phyloP scores from a whole-genome alignment of 768 basidiomycete species.

The Calocera viscosa region DNA sequence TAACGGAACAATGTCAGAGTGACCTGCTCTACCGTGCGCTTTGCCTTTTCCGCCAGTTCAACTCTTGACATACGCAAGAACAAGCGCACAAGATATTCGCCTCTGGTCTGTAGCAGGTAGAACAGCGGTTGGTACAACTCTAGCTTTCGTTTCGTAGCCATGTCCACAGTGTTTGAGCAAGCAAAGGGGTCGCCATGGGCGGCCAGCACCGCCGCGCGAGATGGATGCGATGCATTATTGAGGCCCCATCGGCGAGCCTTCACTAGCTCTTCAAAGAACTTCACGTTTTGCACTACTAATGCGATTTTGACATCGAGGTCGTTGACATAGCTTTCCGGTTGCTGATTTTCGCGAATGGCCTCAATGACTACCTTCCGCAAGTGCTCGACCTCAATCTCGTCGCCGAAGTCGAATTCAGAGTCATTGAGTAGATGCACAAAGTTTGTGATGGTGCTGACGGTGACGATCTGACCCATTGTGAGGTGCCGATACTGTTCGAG shows the following conservation, averaged over 20 bases:
- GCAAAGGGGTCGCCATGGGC: slow-evolving; percentile 90
- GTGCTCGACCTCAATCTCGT: slow-evolving; percentile 87
- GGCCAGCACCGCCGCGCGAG: slow-evolving; percentile 67
- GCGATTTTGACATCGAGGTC: slow-evolving; percentile 95
- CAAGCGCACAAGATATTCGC: slow-evolving; percentile 70
- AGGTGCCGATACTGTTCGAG: slow-evolving; percentile 90
- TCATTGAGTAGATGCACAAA: slow-evolving; percentile 97
- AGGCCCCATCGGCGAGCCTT: slow-evolving; percentile 56
- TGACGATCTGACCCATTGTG: slow-evolving; percentile 84
- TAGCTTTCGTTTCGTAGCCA: slow-evolving; percentile 70
- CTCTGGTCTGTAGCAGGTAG: slow-evolving; percentile 78
- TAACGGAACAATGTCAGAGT: slow-evolving; percentile 85
- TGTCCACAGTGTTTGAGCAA: slow-evolving; percentile 71
- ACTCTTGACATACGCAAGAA: slow-evolving; percentile 52
- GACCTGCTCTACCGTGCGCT: slow-evolving; percentile 68
- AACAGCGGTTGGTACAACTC: slow-evolving; percentile 96
- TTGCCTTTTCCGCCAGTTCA: slow-evolving; percentile 58
- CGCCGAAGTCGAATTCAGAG: slow-evolving; percentile 92
- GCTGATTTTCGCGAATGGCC: slow-evolving; percentile 80
- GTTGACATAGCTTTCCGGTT: slow-evolving; percentile 77
- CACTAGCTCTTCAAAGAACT: slow-evolving; percentile 79
- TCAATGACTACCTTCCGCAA: slow-evolving; percentile 81
- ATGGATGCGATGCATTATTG: slow-evolving; percentile 58
- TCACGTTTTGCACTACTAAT: slow-evolving; percentile 87
- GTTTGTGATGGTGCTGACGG: slow-evolving; percentile 93